phyloP scores from a whole-genome alignment of 495 filamentous ascomycete genomes.

The Aspergillus indologenus region DNA sequence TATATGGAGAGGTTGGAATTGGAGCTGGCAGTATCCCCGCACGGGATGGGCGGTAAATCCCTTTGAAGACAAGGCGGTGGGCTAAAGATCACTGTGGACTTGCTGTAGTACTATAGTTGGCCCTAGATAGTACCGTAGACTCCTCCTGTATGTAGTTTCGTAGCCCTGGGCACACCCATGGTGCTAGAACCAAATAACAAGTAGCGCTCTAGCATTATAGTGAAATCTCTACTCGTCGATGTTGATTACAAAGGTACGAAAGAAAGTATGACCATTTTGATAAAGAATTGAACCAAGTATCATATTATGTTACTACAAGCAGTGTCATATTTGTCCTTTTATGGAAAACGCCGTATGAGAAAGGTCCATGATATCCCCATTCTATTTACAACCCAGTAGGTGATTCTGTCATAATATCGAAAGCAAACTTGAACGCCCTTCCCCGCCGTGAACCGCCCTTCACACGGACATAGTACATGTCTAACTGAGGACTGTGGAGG shows the following conservation, averaged over 20 bases:
- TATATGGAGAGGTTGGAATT: neutral
- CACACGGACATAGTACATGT: conserved; percentile 4
- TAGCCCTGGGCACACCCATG: too few relatives aligned
- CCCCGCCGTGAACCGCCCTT: conserved; percentile 28
- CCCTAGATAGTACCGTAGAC: too few relatives aligned
- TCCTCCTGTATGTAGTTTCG: too few relatives aligned
- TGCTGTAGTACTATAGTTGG: too few relatives aligned
- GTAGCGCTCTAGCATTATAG: too few relatives aligned
- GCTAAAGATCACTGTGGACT: too few relatives aligned
- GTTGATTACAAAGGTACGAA: too few relatives aligned
- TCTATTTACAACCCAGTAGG: conserved; percentile 29
- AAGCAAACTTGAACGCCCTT: conserved; percentile 32
- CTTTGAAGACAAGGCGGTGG: neutral
- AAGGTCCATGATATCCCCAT: conserved; percentile 19
- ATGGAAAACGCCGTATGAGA: neutral
- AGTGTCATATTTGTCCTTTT: neutral
- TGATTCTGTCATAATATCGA: conserved; percentile 25
- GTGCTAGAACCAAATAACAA: too few relatives aligned
- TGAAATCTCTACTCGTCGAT: too few relatives aligned
- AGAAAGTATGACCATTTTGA: too few relatives aligned
- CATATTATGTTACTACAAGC: too few relatives aligned
- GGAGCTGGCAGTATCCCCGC: neutral
- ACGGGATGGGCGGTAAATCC: neutral
- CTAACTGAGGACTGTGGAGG: neutral
- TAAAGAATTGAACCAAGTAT: too few relatives aligned